Evolutionary conservation across 2,329 filamentous ascomycete genomes (phyloP), one percentile per base, ranked within the genome.

Genomic region (Aspergillus tanneri): DNA sequence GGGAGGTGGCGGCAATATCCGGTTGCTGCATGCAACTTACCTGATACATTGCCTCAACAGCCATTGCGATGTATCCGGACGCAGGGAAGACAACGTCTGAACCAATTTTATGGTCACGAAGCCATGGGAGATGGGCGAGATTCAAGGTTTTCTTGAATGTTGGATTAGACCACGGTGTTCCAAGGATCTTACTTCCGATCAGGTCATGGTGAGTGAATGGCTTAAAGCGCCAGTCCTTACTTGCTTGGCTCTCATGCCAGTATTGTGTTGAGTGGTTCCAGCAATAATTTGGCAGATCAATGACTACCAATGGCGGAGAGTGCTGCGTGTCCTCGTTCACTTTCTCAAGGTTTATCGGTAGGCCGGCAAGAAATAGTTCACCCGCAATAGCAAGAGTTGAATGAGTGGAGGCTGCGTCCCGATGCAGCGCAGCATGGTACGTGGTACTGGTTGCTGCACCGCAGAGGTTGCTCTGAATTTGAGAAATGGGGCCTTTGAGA

Each of bases 31-130:
- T 11, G 24, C 6, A 25, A 22, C 36, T 10, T n/a, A 12, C 18
- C 39, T 48, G 46, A 14, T 37, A 37, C 9, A 44, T 38, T 0
- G 62, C 64, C 42, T 67, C 64, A 5, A 58, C 47, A 6, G 57
- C 58, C 46, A 64, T 58, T 8, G 45, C 46, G 7, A 62, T 44
- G 34, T 61, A 65, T 35, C 54, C 57, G 1, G 57, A 55, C 3
- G 37, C 64, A 1, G 68, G 68, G 25, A 64, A 69, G 2, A 72
- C 52, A 18, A 60, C 56, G 16, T 60, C 54, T 5, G 50, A 55
- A 14, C 63, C 55, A 5, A 72, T 42, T 11, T 54, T 39, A 46
- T 72, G 69, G 18, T 60, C 63, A 6, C 35, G 38, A 7, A 72
- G 38, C 69, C 68, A 71, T 1, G 63, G 56, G 0, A 63, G 27